phyloP scores from a whole-genome alignment of 2,329 filamentous ascomycete species.

The Onygena corvina region DNA sequence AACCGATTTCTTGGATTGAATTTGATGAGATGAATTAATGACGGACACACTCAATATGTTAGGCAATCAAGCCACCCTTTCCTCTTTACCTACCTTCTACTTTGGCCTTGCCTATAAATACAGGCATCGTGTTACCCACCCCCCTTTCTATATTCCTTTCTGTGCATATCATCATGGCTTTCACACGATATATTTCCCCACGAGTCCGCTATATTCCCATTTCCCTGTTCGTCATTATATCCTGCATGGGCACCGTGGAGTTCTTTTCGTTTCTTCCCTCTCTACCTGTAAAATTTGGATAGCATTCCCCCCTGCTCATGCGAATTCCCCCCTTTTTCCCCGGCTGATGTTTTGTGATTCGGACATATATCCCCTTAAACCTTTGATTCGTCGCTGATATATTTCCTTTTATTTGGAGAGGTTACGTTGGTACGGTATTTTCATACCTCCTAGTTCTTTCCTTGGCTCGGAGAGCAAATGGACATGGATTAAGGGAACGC shows the following conservation, averaged over 20 bases:
- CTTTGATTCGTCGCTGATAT: slow-evolving; percentile 2
- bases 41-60: neutral
- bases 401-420: neutral
- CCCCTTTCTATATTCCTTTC: neutral
- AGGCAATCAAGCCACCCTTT: neutral
- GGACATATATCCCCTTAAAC: slow-evolving; percentile 3
- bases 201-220: neutral
- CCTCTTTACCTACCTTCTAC: neutral
- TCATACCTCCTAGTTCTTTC: neutral
- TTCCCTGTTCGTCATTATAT: neutral
- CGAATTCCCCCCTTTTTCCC: neutral
- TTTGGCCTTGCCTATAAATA: neutral
- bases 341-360: neutral
- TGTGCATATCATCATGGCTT: neutral
- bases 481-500: neutral
- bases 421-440: neutral
- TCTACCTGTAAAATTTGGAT: slow-evolving; percentile 3
- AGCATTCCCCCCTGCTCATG: neutral
- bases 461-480: neutral
- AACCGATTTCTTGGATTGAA: too few species aligned
- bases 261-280: neutral
- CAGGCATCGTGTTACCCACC: neutral
- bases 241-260: neutral
- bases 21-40: slow-evolving; percentile 3
- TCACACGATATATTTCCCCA: neutral